Evolutionary conservation across 148 eudicot genomes (phyloP).

Genomic region (Vaccinium darrowii): DNA sequence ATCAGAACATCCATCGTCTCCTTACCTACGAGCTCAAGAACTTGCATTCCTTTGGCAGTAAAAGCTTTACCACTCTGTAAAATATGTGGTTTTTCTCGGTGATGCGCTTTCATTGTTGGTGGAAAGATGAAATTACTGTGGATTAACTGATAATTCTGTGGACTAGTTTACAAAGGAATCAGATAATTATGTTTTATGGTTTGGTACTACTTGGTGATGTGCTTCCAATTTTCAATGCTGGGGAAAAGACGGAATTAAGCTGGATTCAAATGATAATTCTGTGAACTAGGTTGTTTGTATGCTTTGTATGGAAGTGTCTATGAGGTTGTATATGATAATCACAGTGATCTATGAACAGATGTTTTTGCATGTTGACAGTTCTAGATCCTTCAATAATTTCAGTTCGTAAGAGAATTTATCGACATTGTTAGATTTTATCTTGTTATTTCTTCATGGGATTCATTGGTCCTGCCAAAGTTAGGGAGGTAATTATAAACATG

Average conservation of each 20-base stretch:
- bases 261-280: not conserved
- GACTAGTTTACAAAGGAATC: not conserved
- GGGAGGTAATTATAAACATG: constrained; percentile 8
- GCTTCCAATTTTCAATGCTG: not conserved
- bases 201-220: not conserved
- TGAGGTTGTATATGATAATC: not conserved
- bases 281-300: not conserved
- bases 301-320: not conserved
- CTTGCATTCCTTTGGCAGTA: constrained; percentile 87
- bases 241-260: not conserved
- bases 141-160: not conserved
- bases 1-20: constrained; percentile 95
- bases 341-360: not conserved
- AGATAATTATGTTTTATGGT: not conserved
- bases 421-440: not conserved
- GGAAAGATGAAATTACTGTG: not conserved
- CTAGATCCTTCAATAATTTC: not conserved
- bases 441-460: not conserved
- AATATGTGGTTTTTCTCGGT: too few species aligned
- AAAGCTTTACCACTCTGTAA: constrained; percentile 86
- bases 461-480: not conserved
- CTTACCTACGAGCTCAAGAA: constrained; percentile 88
- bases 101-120: not conserved
- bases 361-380: not conserved
- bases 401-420: not conserved